Evolutionary conservation across 352 stramenopile species (phyloP), one percentile per base, ranked within the genome.

Genomic region (Phytopythium aichiense): DNA sequence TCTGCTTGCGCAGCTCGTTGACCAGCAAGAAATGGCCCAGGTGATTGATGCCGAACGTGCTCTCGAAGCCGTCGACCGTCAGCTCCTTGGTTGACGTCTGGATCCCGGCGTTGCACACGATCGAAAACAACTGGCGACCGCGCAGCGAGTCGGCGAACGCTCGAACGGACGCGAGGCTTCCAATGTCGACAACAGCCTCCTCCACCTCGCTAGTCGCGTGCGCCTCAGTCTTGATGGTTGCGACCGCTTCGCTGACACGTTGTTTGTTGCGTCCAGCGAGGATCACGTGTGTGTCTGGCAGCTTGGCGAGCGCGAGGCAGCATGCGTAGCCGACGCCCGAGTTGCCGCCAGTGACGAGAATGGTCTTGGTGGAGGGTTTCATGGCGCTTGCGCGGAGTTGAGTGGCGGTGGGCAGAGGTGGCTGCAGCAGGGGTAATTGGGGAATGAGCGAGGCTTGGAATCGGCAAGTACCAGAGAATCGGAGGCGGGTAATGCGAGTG

Each of bases 261-360:
- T 58, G n/a, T 23, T 48, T 30, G 22, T 33, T 58, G n/a, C 53
- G 53, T 1, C 53, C 23, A 4, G 53, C 35, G 53, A 58, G 53
- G 33, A 58, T 58, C 4, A 58, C 53, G 53, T 78, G 70, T 0
- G 30, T 54, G 56, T 77, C 11, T 5, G 35, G 12, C 35, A 35
- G 53, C 38, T 58, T 58, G 53, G 53, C 35, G 22, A 58, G 53
- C n/a, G 31, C 31, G n/a, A 40, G 31, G 51, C 31, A 45, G 18
- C 31, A 57, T 18, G 8, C 30, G 31, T 31, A 58, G 12, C 53
- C 53, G 53, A 58, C 18, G 13, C 53, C 53, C 8, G 35, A 58
- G 53, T 58, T 58, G 53, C 53, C 22, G 12, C 53, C 53, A 4
- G 53, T 58, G 33, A 58, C 53, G 53, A 58, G 35, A 3, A 58